Percentiles rank a stretch among this genome's conserved stretches.
Evolutionary conservation across 1,284 basidiomycete genomes (phyloP).

Genomic region (Tilletia horrida): DNA sequence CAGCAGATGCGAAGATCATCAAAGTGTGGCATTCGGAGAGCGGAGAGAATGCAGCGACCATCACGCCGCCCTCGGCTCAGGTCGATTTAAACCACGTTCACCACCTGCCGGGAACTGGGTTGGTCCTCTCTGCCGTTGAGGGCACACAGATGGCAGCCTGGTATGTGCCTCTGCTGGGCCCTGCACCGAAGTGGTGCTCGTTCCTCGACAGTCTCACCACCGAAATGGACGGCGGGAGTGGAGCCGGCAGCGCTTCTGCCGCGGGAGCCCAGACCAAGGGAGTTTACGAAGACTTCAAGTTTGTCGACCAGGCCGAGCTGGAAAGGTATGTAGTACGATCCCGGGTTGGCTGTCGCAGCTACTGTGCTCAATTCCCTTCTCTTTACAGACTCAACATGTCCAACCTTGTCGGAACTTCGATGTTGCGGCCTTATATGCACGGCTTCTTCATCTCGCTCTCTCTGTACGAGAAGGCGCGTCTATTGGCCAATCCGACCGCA

Average conservation of each 20-base stretch:
- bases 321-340: conserved; percentile 61
- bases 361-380: conserved; percentile 21
- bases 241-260: conserved; percentile 21
- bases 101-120: conserved; percentile 50
- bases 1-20: conserved; percentile 52
- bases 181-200: conserved; percentile 91
- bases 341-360: not conserved
- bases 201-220: conserved; percentile 93
- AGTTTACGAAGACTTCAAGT: conserved; percentile 94
- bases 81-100: conserved; percentile 63
- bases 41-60: conserved; percentile 79
- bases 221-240: conserved; percentile 80
- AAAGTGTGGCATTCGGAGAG: conserved; percentile 71
- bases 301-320: conserved; percentile 83
- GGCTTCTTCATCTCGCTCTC: conserved; percentile 95
- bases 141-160: conserved; percentile 53
- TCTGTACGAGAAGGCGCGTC: conserved; percentile 88
- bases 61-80: conserved; percentile 82
- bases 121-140: conserved; percentile 51
- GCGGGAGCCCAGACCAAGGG: conserved; percentile 51
- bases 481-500: conserved; percentile 92
- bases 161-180: conserved; percentile 92
- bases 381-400: conserved; percentile 62
- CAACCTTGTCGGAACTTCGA: conserved; percentile 86
- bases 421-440: conserved; percentile 99